Percentiles rank a stretch among this genome's conserved stretches.
phyloP scores from a whole-genome alignment of 2,329 filamentous ascomycete genomes.

The Diplodia intermedia region DNA sequence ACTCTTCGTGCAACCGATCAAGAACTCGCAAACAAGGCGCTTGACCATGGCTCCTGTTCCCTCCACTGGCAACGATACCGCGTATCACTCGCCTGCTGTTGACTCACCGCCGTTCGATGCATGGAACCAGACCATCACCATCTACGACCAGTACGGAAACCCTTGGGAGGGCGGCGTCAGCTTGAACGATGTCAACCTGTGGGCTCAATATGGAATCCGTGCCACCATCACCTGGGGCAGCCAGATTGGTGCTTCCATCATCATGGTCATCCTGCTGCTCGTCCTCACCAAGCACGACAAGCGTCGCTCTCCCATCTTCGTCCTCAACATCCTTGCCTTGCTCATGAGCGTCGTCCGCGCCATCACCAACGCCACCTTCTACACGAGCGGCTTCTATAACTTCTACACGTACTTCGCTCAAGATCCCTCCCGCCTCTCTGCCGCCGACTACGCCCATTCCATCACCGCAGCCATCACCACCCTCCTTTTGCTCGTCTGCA shows the following conservation, averaged over 20 bases:
- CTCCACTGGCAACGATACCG: neutral
- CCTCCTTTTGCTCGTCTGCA: slow-evolving; percentile 60
- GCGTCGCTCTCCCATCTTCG: slow-evolving; percentile 67
- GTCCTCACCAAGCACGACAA: slow-evolving; percentile 71
- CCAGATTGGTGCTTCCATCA: slow-evolving; percentile 72
- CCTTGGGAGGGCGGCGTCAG: slow-evolving; percentile 47
- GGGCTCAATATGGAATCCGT: slow-evolving; percentile 56
- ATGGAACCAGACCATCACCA: slow-evolving; percentile 59
- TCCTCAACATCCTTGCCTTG: slow-evolving; percentile 69
- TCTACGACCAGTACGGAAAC: slow-evolving; percentile 55
- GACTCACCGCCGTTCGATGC: slow-evolving; percentile 51
- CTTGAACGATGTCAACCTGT: slow-evolving; percentile 54
- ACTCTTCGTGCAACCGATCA: neutral
- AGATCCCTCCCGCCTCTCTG: slow-evolving; percentile 61
- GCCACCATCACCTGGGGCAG: slow-evolving; percentile 69
- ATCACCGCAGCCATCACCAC: slow-evolving; percentile 58
- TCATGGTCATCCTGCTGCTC: slow-evolving; percentile 71
- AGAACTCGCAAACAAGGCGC: neutral
- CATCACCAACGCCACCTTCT: slow-evolving; percentile 64
- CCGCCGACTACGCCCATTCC: slow-evolving; percentile 54
- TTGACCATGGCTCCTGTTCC: neutral
- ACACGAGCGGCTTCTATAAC: slow-evolving; percentile 65
- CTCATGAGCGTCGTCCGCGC: slow-evolving; percentile 66
- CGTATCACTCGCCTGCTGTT: neutral
- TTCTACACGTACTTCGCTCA: slow-evolving; percentile 66